Conservation (phyloP, 441 rosid genomes). For the Arabidopsis lyrata region DNA sequence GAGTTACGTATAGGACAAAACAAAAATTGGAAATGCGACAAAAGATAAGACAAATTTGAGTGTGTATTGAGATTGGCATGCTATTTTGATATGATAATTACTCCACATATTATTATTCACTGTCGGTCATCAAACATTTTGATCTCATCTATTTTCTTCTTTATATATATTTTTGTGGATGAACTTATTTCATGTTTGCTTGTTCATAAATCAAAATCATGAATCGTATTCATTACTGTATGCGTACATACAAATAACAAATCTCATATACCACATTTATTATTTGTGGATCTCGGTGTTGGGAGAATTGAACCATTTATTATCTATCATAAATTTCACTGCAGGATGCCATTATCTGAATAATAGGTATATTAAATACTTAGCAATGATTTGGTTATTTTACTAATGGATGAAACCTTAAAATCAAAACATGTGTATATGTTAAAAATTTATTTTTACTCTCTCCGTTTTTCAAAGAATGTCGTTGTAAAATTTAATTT, state of each 20-base stretch:
- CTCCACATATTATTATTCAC: constrained; percentile 33
- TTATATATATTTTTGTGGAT: background rate
- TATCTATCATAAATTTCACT: constrained; percentile 29
- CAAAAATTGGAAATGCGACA: constrained; percentile 15
- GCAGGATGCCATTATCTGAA: constrained; percentile 31
- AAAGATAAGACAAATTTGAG: constrained; percentile 30
- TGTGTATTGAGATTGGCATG: constrained; percentile 42
- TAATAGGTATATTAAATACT: constrained; percentile 22
- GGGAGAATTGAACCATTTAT: constrained; percentile 29
- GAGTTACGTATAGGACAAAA: constrained; percentile 35
- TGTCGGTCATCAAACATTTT: constrained; percentile 34
- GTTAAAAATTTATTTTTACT: background rate
- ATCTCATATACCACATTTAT: constrained; percentile 32
- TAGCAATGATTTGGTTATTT: constrained; percentile 23
- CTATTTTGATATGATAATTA: constrained; percentile 34
- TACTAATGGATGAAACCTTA: background rate
- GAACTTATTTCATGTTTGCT: constrained; percentile 32
- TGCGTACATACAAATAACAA: constrained; percentile 13
- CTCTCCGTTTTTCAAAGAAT: no score
- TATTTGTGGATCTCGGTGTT: constrained; percentile 37
- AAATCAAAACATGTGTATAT: background rate
- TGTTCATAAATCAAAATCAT: constrained; percentile 19
- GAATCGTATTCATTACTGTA: constrained; percentile 28
- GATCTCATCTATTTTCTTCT: background rate
- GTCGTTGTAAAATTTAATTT: no score